Evolutionary conservation across 1,139 yeast species (phyloP).

Genomic region (Magnusiomyces paraingens): DNA sequence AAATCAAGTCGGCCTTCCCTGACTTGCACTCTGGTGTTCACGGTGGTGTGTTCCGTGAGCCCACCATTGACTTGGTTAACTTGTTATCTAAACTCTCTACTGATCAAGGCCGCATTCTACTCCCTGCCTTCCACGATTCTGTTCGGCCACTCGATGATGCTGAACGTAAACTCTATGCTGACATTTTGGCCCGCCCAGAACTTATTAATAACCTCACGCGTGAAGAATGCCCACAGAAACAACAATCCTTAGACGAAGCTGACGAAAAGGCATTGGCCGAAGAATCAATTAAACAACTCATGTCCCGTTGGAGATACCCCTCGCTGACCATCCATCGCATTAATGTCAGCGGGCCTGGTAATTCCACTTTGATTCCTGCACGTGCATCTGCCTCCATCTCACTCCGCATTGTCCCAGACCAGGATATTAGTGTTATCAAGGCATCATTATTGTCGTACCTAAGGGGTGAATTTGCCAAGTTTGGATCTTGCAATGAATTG

Average conservation of each 20-base stretch:
- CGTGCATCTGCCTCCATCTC: constrained; percentile 71
- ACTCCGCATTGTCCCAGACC: constrained; percentile 85
- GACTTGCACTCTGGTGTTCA: constrained; percentile 96
- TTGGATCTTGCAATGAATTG: constrained; percentile 57
- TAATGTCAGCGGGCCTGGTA: constrained; percentile 84
- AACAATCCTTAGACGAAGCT: neutral
- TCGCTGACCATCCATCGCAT: constrained; percentile 85
- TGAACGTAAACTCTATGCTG: constrained; percentile 57
- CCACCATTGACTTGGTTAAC: constrained; percentile 77
- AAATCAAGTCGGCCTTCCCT: constrained; percentile 63
- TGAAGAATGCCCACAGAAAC: no score
- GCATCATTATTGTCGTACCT: constrained; percentile 44
- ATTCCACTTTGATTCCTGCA: constrained; percentile 84
- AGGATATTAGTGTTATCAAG: constrained; percentile 57
- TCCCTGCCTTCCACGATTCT: constrained; percentile 67
- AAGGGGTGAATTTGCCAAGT: constrained; percentile 38
- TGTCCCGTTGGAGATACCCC: constrained; percentile 89
- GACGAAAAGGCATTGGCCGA: neutral
- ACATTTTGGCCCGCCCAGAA: constrained; percentile 45
- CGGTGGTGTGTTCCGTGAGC: constrained; percentile 88
- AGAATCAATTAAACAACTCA: constrained; percentile 31
- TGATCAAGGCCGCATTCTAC: constrained; percentile 47
- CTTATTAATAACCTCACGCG: constrained; percentile 32
- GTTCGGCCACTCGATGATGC: constrained; percentile 49
- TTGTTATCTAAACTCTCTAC: constrained; percentile 58